phyloP scores from a whole-genome alignment of 805 yeast species.

The Metschnikowia picachoensis region DNA sequence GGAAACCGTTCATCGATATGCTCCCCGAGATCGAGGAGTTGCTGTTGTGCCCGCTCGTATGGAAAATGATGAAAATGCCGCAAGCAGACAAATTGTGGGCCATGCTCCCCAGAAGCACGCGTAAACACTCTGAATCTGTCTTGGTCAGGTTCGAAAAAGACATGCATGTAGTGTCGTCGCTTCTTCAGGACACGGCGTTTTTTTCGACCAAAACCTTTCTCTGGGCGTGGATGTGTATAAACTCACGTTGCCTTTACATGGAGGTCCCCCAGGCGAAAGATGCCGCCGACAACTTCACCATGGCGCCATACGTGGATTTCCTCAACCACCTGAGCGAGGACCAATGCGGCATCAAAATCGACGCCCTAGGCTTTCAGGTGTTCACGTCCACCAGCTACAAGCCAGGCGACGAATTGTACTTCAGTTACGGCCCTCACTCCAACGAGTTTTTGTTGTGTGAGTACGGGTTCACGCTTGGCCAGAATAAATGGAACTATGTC shows the following conservation, averaged over 20 bases:
- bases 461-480: conserved; percentile 69
- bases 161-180: conserved; percentile 29
- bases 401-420: conserved; percentile 53
- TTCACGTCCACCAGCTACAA: conserved; percentile 26
- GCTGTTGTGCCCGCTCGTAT: conserved; percentile 54
- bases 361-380: conserved; percentile 51
- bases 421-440: conserved; percentile 86
- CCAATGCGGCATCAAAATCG: conserved; percentile 50
- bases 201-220: conserved; percentile 33
- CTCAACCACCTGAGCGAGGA: conserved; percentile 64
- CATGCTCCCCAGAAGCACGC: conserved; percentile 44
- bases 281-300: conserved; percentile 66
- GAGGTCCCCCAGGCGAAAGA: conserved; percentile 52
- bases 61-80: conserved; percentile 42
- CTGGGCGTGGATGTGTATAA: conserved; percentile 84
- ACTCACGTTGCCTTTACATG: conserved; percentile 87
- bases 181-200: conserved; percentile 17
- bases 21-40: conserved; percentile 60
- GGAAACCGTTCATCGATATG: conserved; percentile 66
- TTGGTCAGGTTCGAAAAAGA: conserved; percentile 43
- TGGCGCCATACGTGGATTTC: conserved; percentile 90
- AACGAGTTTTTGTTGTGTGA: conserved; percentile 80
- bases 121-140: conserved; percentile 40
- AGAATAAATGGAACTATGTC: conserved; percentile 65
- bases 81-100: conserved; percentile 26